Conservation (phyloP, 768 basidiomycete genomes). For the Xerocomellus amylosporus region DNA sequence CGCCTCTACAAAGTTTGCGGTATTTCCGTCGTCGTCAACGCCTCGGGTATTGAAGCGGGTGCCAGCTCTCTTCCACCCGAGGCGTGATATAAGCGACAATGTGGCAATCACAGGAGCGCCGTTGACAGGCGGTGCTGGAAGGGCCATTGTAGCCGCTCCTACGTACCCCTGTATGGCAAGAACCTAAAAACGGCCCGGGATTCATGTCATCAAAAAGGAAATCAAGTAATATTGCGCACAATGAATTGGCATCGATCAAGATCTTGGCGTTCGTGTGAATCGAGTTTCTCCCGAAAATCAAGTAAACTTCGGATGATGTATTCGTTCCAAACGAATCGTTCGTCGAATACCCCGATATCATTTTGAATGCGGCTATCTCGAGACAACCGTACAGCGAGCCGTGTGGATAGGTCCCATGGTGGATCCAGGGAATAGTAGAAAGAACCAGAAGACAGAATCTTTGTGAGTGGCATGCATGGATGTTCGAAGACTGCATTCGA, state of each 20-base stretch:
- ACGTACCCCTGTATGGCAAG: constrained; percentile 94
- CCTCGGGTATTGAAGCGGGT: constrained; percentile 97
- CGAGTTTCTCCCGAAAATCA: constrained; percentile 81
- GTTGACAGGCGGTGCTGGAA: constrained; percentile 71
- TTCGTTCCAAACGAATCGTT: constrained; percentile 93
- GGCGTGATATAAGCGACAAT: constrained; percentile 76
- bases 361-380: constrained; percentile 43
- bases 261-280: constrained; percentile 62
- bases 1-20: constrained; percentile 96
- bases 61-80: constrained; percentile 94
- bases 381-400: constrained; percentile 67
- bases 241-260: constrained; percentile 85
- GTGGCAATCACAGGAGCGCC: constrained; percentile 73
- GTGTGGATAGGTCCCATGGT: constrained; percentile 86
- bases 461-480: constrained; percentile 85
- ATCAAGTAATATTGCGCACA: constrained; percentile 44
- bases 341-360: constrained; percentile 67
- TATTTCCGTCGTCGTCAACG: constrained; percentile 92
- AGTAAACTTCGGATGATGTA: constrained; percentile 84
- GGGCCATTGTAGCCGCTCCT: constrained; percentile 74
- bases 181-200: constrained; percentile 44
- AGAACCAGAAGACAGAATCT: constrained; percentile 86
- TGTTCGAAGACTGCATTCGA: constrained; percentile 70
- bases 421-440: constrained; percentile 90
- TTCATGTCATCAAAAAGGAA: constrained; percentile 5